phyloP scores from a whole-genome alignment of 148 eudicot genomes.

The Fallopia convolvulus region DNA sequence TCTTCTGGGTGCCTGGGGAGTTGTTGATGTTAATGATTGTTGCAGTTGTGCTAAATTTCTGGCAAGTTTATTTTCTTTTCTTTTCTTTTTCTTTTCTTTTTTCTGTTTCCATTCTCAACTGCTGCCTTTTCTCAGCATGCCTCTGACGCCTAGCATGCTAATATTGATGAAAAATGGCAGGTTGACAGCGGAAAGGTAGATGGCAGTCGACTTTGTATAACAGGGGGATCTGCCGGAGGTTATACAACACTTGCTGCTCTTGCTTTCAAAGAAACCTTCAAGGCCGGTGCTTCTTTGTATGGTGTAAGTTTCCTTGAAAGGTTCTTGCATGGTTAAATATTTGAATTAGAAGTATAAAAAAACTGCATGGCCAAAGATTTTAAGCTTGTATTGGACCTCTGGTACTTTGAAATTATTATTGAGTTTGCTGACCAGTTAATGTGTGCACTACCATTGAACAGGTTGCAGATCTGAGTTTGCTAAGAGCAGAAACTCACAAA shows the following conservation, averaged over 20 bases:
- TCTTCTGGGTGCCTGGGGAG: slow-evolving; percentile 68
- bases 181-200: slow-evolving; percentile 77
- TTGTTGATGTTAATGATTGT: slow-evolving; percentile 86
- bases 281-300: slow-evolving; percentile 91
- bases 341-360: neutral
- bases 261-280: slow-evolving; percentile 76
- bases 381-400: neutral
- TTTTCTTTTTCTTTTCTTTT: too few relatives aligned
- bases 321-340: neutral
- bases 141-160: slow-evolving; percentile 3
- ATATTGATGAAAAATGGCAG: slow-evolving; percentile 22
- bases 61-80: too few relatives aligned
- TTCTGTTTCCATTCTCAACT: neutral
- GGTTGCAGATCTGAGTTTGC: slow-evolving; percentile 64
- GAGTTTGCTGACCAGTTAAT: neutral
- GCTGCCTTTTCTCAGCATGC: neutral
- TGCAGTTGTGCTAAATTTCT: slow-evolving; percentile 91
- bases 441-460: slow-evolving; percentile 20
- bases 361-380: neutral
- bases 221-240: slow-evolving; percentile 98
- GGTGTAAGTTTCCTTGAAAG: slow-evolving; percentile 54
- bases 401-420: neutral
- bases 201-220: slow-evolving; percentile 63
- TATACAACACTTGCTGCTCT: slow-evolving; percentile 96
- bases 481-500: slow-evolving; percentile 77